Base-by-base conservation (phyloP, 768 basidiomycete genomes). In the Melanogaster broomeanus region DNA sequence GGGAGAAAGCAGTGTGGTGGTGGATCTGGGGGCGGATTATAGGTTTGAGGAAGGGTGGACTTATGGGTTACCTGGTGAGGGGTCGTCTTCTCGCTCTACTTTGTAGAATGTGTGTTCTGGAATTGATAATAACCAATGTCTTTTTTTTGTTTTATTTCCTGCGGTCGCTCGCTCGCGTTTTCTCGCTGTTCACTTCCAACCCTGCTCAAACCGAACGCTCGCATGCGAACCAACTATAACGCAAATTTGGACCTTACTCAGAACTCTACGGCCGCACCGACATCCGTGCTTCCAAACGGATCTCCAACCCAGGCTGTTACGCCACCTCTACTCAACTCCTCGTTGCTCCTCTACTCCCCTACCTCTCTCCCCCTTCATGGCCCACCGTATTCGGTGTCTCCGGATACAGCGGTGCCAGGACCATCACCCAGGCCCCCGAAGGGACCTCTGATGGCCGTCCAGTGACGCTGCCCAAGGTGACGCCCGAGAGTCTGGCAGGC, bases 1-100 rank as follows among this genome's bases (percentile, higher is more conserved):
- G 46, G 59, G 63, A 40, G 55, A 61, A 8, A 12, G 57, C 38
- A 90, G 93, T 58, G 91, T 96, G 18, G 74, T 98, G 33, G 86
- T 98, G 33, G 97, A 99, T 66, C 72, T 99, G 53, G 82, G 93
- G 62, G 97, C 96, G 21, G 97, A 99, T 71, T 93, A 92, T 70
- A 78, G 97, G 58, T 98, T 98, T 69, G 94, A 98, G 77, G 75
- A 84, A 39, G 88, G 81, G 44, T 99, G 97, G 97, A 90, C 90
- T 57, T 99, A 99, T 67, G 97, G 97, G 61, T 84, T 99, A 72
- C 97, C 97, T 70, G 96, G 96, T 99, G 82, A 92, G 93, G 75
- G 60, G 63, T 66, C 73, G 72, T 69, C 47, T 42, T 58, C 56
- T 60, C 39, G 48, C 44, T 8, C 47, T 48, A 30, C 58, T 34